Evolutionary conservation across 176 grass and related monocot species (phyloP), one percentile per base, ranked within the genome.

Genomic region (Guadua angustifolia): DNA sequence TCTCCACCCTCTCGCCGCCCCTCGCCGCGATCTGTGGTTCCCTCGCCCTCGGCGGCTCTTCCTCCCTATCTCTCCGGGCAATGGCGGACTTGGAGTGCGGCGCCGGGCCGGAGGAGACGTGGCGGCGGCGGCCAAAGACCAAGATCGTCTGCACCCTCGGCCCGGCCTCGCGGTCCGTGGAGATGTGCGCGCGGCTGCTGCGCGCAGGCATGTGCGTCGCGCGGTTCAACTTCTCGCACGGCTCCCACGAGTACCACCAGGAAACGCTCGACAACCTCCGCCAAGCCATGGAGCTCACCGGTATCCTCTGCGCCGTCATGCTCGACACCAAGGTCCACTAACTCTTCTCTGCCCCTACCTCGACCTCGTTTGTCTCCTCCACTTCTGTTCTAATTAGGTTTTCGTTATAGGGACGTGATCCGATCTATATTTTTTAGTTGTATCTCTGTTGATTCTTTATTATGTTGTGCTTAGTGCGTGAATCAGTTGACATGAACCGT

Each of bases 201-300:
- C 82, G 61, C 66, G 95, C 90, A 68, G 95, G 95, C 52, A 97
- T 97, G 90, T 94, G 88, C 78, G 92, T 97, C 36, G 92, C 95
- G 1, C 77, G 95, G 38, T 97, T 97, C 86, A 97, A 97, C 84
- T 97, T 97, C 90, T 97, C 95, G 24, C 95, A 94, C 57, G 95
- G 95, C 44, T 94, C 95, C 3, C 90, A 91, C 74, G 92, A 85
- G 38, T 97, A 97, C 74, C 95, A 94, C 81, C 84, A 97, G 78
- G 88, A 97, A 86, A 94, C 95, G 42, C 90, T 97, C 18, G 84
- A 93, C 22, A 94, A 97, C 66, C 95, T 97, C 60, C 95, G 82
- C 25, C 56, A 59, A 50, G 90, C 92, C 69, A 94, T 94, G 90
- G 95, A 91, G 0, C 44, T 84, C 71, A 97, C 92, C 36, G 88